phyloP scores from a whole-genome alignment of 2,329 filamentous ascomycete species.

The Monosporascus sp. region DNA sequence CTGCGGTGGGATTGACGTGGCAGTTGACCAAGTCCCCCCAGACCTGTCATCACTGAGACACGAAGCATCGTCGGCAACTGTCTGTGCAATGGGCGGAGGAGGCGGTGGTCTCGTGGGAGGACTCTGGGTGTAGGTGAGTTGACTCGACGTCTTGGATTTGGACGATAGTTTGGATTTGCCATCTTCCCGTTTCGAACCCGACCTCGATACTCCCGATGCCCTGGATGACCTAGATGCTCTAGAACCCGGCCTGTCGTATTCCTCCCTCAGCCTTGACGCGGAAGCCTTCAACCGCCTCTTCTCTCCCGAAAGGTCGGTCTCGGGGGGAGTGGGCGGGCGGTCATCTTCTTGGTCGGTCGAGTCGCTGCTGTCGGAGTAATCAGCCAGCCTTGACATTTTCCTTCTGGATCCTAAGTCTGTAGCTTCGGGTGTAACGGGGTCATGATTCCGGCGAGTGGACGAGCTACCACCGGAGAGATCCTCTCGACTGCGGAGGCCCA shows the following conservation, averaged over 20 bases:
- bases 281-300: constrained; percentile 32
- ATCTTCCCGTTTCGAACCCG: constrained; percentile 38
- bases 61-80: constrained; percentile 21
- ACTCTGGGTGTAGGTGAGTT: constrained; percentile 47
- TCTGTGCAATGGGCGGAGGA: constrained; percentile 27
- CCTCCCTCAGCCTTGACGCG: constrained; percentile 32
- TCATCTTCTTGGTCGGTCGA: constrained; percentile 40
- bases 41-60: constrained; percentile 29
- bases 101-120: constrained; percentile 25
- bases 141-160: constrained; percentile 53
- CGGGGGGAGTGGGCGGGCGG: constrained; percentile 59
- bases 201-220: constrained; percentile 38
- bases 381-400: constrained; percentile 43
- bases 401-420: constrained; percentile 60
- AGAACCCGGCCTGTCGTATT: constrained; percentile 38
- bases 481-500: constrained; percentile 56
- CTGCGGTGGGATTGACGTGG: constrained; percentile 31
- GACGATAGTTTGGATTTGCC: constrained; percentile 48
- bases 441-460: constrained; percentile 25
- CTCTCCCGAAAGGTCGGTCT: constrained; percentile 53
- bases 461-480: constrained; percentile 31
- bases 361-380: constrained; percentile 35
- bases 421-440: constrained; percentile 63
- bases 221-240: constrained; percentile 39
- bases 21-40: constrained; percentile 24